phyloP scores from a whole-genome alignment of 371 early-diverging fungal species.

The Dentiscutata heterogama region DNA sequence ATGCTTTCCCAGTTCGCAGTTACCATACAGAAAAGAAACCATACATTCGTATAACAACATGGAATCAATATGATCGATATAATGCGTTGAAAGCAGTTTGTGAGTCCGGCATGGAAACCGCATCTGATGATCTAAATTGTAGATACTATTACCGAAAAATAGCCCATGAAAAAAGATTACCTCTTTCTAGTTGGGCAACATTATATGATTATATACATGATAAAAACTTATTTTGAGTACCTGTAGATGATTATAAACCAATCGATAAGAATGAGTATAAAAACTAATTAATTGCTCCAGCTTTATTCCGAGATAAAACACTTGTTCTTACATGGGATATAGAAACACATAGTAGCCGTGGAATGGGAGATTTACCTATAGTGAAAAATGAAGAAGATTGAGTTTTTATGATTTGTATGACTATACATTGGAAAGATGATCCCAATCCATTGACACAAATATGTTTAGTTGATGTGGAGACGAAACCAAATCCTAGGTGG shows the following conservation, averaged over 20 bases:
- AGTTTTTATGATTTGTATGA: conserved; percentile 42
- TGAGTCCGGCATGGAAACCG: background rate
- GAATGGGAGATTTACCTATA: background rate
- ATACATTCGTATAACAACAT: background rate
- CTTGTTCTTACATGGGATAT: conserved; percentile 37
- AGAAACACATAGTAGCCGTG: background rate
- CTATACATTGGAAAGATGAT: conserved; percentile 33
- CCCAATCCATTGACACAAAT: conserved; percentile 22
- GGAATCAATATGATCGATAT: background rate
- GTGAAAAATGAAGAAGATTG: background rate
- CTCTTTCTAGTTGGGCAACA: conserved; percentile 19
- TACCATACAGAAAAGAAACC: conserved; percentile 30
- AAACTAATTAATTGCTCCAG: background rate
- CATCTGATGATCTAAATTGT: conserved; percentile 2
- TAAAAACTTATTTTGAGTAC: background rate
- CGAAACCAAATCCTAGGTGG: background rate
- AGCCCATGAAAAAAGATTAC: conserved; percentile 31
- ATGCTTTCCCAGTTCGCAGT: background rate
- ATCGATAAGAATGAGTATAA: background rate
- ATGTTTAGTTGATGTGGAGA: conserved; percentile 35
- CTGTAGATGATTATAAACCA: conserved; percentile 14
- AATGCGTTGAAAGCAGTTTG: conserved; percentile 4
- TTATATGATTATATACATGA: conserved; percentile 24
- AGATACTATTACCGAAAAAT: conserved; percentile 25
- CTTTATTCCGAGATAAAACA: background rate